phyloP scores from a whole-genome alignment of 2,329 filamentous ascomycete genomes.

The Xylariaceae sp. region DNA sequence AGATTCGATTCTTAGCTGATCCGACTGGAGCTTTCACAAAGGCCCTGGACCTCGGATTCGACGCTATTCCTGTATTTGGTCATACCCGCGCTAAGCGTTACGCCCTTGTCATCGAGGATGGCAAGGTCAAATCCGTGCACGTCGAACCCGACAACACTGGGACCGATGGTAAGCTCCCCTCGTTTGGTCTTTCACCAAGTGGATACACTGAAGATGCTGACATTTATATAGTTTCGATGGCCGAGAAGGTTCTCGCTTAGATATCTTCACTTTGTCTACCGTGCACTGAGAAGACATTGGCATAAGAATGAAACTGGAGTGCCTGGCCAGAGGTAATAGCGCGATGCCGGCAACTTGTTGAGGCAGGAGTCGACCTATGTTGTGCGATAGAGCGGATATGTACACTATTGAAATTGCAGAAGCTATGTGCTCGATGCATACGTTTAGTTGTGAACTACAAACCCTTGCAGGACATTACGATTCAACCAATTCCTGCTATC shows the following conservation, averaged over 20 bases:
- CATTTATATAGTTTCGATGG: conserved; percentile 51
- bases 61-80: conserved; percentile 80
- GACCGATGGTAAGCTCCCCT: conserved; percentile 65
- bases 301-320: no score
- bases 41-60: conserved; percentile 82
- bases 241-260: conserved; percentile 55
- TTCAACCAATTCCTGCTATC: no score
- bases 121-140: conserved; percentile 80
- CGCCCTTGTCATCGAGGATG: conserved; percentile 80
- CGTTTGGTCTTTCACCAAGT: background rate
- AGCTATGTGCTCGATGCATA: no score
- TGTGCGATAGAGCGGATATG: no score
- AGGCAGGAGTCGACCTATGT: no score
- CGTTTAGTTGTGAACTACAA: no score
- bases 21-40: conserved; percentile 80
- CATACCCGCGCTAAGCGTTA: conserved; percentile 86
- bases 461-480: no score
- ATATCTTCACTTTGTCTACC: background rate
- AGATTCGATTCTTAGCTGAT: conserved; percentile 91
- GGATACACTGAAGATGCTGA: conserved; percentile 11
- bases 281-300: background rate
- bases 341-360: no score
- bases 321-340: no score
- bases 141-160: conserved; percentile 91
- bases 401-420: no score